Evolutionary conservation across 2,329 filamentous ascomycete genomes (phyloP).

Genomic region (Basipetospora chlamydospora): DNA sequence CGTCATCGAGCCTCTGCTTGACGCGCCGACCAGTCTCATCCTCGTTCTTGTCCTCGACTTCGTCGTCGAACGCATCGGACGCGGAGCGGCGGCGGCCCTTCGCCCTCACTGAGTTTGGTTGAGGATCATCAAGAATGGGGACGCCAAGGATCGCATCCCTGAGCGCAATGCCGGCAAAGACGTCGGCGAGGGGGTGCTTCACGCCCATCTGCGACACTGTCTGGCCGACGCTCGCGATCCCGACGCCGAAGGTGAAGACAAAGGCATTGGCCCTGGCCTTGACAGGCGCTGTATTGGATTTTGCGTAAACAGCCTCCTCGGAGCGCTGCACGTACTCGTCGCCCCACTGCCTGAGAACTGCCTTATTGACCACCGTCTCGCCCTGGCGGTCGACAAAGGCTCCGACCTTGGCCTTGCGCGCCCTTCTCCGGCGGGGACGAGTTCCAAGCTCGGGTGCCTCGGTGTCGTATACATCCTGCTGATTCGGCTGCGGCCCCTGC

Average conservation of each 20-base stretch:
- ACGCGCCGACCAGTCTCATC: conserved; percentile 22
- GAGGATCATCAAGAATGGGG: not conserved
- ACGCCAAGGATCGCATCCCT: conserved; percentile 22
- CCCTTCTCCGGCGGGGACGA: not conserved
- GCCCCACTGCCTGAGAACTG: not conserved
- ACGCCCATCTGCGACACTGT: conserved; percentile 15
- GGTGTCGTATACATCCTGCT: not conserved
- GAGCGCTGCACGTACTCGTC: not conserved
- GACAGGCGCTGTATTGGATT: not conserved
- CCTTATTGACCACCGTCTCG: too few relatives aligned
- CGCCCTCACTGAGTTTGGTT: conserved; percentile 7
- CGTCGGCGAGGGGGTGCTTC: conserved; percentile 28
- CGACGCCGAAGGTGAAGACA: conserved; percentile 23
- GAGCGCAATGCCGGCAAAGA: conserved; percentile 30
- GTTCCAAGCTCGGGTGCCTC: conserved; percentile 11
- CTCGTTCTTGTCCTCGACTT: conserved; percentile 6
- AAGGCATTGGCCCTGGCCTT: conserved; percentile 18
- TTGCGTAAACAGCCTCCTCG: not conserved
- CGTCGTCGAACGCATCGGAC: conserved; percentile 27
- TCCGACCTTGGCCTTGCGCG: not conserved
- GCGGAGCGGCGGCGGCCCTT: conserved; percentile 24
- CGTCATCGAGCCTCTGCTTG: conserved; percentile 18
- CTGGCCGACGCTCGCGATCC: conserved; percentile 21
- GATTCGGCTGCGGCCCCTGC: not conserved
- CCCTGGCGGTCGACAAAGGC: too few relatives aligned